Conservation (phyloP, 2,329 filamentous ascomycete genomes). For the Zymoseptoria passerinii region DNA sequence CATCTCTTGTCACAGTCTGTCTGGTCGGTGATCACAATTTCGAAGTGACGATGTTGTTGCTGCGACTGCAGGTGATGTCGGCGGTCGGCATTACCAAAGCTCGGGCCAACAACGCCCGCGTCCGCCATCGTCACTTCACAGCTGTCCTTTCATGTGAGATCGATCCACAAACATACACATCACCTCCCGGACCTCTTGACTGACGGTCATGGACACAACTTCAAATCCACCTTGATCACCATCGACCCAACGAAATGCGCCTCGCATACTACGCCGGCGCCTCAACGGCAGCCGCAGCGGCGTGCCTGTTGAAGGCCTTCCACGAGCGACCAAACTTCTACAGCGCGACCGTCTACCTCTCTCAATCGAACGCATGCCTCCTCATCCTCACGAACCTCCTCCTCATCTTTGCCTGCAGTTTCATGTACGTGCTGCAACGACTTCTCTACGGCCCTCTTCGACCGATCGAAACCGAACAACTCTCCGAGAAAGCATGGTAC, state of each 20-base stretch:
- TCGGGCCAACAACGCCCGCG: background rate
- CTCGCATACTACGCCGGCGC: slow-evolving; percentile 33
- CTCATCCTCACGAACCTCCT: slow-evolving; percentile 91
- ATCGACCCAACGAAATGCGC: slow-evolving; percentile 18
- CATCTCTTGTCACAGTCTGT: background rate
- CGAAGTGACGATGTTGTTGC: background rate
- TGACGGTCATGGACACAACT: slow-evolving; percentile 20
- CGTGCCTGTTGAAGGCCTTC: slow-evolving; percentile 82
- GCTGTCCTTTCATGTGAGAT: background rate
- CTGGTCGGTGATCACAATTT: background rate
- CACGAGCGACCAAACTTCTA: slow-evolving; percentile 97
- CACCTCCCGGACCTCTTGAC: slow-evolving; percentile 18
- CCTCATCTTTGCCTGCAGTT: slow-evolving; percentile 67
- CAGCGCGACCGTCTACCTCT: slow-evolving; percentile 91
- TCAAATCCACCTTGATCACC: slow-evolving; percentile 1
- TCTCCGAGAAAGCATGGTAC: slow-evolving; percentile 97
- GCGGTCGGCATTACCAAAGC: background rate
- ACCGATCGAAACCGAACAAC: slow-evolving; percentile 89
- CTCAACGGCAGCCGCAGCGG: slow-evolving; percentile 74
- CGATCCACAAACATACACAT: background rate
- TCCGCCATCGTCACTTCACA: background rate
- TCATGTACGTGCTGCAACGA: slow-evolving; percentile 81
- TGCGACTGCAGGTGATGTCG: background rate
- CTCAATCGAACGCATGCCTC: slow-evolving; percentile 90
- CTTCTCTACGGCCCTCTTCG: slow-evolving; percentile 85